Percentiles rank a stretch among this genome's conserved stretches.
Conservation (phyloP, 139 green algal genomes). For the Dunaliella primolecta region DNA sequence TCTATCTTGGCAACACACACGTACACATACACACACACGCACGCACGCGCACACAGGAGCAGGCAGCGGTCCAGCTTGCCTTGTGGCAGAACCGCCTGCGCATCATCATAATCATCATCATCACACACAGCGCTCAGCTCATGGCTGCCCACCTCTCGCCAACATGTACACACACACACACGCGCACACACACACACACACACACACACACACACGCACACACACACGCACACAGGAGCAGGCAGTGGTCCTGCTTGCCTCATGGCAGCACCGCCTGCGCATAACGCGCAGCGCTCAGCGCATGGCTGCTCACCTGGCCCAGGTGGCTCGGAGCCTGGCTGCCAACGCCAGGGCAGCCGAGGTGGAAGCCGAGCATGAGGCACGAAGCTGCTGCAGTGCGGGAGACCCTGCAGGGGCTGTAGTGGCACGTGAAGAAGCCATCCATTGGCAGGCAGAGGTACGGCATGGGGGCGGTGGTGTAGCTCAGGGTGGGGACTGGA, state of each 20-base stretch:
- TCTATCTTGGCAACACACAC: too few species aligned
- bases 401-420: not conserved
- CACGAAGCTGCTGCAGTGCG: not conserved
- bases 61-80: not conserved
- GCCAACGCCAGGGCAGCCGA: not conserved
- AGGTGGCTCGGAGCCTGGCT: not conserved
- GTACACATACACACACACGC: not conserved
- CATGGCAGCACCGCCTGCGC: not conserved
- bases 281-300: not conserved
- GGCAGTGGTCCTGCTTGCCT: not conserved
- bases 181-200: not conserved
- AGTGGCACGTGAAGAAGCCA: not conserved
- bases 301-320: not conserved
- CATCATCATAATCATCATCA: too few species aligned
- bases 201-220: not conserved
- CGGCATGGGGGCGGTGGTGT: too few species aligned
- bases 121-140: not conserved
- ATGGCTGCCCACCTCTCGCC: not conserved
- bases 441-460: not conserved
- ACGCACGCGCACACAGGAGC: not conserved
- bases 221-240: not conserved
- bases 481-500: too few species aligned
- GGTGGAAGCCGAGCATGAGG: not conserved
- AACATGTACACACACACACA: too few species aligned
- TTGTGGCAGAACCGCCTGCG: not conserved